A percentile compares a stretch with the other conserved stretches of the same genome.
These are phyloP conservation scores for Allantophomopsis lycopodina DNA, from an alignment of 2,329 filamentous ascomycete species.

Conservation along the genomic window DNA sequence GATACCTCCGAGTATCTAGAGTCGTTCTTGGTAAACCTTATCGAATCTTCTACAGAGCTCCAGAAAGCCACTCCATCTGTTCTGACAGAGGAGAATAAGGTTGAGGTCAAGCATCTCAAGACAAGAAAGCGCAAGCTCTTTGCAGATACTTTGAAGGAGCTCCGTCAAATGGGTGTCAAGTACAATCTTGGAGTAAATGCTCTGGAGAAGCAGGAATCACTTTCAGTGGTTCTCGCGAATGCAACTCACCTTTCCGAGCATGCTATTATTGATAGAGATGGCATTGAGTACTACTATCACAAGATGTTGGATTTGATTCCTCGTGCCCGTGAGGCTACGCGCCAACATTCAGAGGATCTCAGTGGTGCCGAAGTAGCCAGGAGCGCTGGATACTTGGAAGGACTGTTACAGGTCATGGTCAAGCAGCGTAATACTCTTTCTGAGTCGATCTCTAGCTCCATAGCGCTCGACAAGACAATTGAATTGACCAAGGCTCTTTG, in stretches of 20 bases:
- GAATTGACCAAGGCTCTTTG: not conserved
- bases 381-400: slow-evolving; percentile 77
- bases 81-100: slow-evolving; percentile 81
- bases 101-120: slow-evolving; percentile 77
- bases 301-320: slow-evolving; percentile 63
- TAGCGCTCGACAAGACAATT: slow-evolving; percentile 7
- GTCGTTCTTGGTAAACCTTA: slow-evolving; percentile 55
- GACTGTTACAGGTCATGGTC: slow-evolving; percentile 55
- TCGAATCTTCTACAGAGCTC: slow-evolving; percentile 56
- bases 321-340: slow-evolving; percentile 48
- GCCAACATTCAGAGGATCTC: slow-evolving; percentile 73
- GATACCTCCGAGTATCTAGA: slow-evolving; percentile 47
- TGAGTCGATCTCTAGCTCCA: slow-evolving; percentile 4
- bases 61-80: slow-evolving; percentile 69
- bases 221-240: slow-evolving; percentile 54
- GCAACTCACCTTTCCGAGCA: slow-evolving; percentile 23
- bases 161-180: slow-evolving; percentile 82
- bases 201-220: slow-evolving; percentile 58
- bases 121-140: slow-evolving; percentile 80
- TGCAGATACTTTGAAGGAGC: slow-evolving; percentile 69
- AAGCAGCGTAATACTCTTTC: slow-evolving; percentile 35
- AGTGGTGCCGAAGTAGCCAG: slow-evolving; percentile 67
- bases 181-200: slow-evolving; percentile 66
- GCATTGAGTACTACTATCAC: slow-evolving; percentile 62
- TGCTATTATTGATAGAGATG: slow-evolving; percentile 16